Evolutionary conservation across 2,329 filamentous ascomycete species (phyloP), one percentile per base, ranked within the genome.

Genomic region (Aureobasidium sp.): DNA sequence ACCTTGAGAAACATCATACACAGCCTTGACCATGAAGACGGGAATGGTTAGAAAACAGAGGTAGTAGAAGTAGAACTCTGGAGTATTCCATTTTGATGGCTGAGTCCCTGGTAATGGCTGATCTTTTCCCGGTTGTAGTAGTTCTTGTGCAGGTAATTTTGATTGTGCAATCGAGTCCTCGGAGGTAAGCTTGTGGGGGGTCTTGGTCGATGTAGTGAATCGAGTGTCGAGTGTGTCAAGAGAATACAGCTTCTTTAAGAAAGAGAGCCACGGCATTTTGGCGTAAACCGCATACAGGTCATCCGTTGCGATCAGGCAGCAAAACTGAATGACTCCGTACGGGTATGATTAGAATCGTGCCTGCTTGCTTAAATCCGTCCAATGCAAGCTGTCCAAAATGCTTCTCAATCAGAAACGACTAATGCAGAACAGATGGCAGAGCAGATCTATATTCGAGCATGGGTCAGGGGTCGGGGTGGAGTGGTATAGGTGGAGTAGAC

Each of bases 21-120:
- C 84, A n/a, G 85, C 77, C 75, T 89, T 95, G 71, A 95, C 89
- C 90, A 98, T 98, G 32, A 68, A 57, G 63, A 83, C 79, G 7
- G 89, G 88, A 22, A 97, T 76, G 5, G 80, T 65, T 25, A 77
- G 57, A 61, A 96, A 80, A 59, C 88, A 70, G 71, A 96, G 95
- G 59, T 83, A 85, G 73, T 98, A 97, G 51, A 90, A 61, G 66
- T 81, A 85, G 72, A 93, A 97, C 71, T 98, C 93, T 2, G 79
- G 78, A 0, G 90, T 94, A 21, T 78, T 81, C 91, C 91, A 98
- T 83, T 80, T 85, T 38, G 90, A 79, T 30, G 82, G 80, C 57
- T 79, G 75, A 53, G 77, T 68, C 68, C 59, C 58, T 21, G 65
- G 58, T 10, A 64, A 48, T 29, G 59, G 61, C 52, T 27, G 57